A percentile compares a stretch with the other conserved stretches of the same genome.
These are phyloP conservation scores for Raffaelea deltoideospora DNA, from an alignment of 2,329 filamentous ascomycete species.

Conservation along the genomic window DNA sequence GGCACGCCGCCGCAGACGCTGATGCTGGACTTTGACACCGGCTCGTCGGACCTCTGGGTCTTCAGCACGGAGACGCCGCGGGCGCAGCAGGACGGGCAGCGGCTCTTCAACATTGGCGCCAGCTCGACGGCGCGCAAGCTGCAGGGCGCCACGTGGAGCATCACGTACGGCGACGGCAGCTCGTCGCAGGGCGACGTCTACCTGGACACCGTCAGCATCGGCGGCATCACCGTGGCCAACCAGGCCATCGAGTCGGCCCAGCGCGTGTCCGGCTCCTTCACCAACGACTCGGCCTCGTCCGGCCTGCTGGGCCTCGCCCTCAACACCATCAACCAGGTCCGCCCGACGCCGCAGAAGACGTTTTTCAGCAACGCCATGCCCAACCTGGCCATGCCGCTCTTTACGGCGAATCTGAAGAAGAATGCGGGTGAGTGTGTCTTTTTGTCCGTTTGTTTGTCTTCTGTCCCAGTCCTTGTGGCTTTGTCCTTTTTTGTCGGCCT, in stretches of 20 bases:
- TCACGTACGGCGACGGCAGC: constrained; percentile 26
- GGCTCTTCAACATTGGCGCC: constrained; percentile 19
- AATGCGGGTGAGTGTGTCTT: constrained; percentile 20
- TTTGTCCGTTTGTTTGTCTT: too few species aligned
- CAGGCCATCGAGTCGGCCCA: constrained; percentile 29
- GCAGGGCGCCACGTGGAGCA: constrained; percentile 20
- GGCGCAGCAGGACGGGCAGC: constrained; percentile 20
- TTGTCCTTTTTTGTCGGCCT: too few species aligned
- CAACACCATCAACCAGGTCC: constrained; percentile 26
- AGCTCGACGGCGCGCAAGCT: constrained; percentile 21
- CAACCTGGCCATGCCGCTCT: constrained; percentile 15
- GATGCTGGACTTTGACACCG: constrained; percentile 53
- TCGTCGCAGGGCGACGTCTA: constrained; percentile 26
- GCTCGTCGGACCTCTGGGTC: constrained; percentile 47
- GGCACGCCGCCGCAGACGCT: constrained; percentile 37
- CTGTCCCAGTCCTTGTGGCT: too few species aligned
- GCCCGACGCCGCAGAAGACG: constrained; percentile 22
- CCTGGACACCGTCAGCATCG: constrained; percentile 25
- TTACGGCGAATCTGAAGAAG: constrained; percentile 18
- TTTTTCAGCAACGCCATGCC: constrained; percentile 21
- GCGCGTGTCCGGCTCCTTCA: constrained; percentile 24
- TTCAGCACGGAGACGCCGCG: constrained; percentile 21
- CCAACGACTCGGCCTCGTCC: constrained; percentile 19
- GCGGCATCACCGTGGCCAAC: constrained; percentile 21
- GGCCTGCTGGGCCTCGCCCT: constrained; percentile 30